A percentile compares a stretch with the other conserved stretches of the same genome.
Evolutionary conservation across 1,284 basidiomycete species (phyloP).

Genomic region (Ustilago trichophora): DNA sequence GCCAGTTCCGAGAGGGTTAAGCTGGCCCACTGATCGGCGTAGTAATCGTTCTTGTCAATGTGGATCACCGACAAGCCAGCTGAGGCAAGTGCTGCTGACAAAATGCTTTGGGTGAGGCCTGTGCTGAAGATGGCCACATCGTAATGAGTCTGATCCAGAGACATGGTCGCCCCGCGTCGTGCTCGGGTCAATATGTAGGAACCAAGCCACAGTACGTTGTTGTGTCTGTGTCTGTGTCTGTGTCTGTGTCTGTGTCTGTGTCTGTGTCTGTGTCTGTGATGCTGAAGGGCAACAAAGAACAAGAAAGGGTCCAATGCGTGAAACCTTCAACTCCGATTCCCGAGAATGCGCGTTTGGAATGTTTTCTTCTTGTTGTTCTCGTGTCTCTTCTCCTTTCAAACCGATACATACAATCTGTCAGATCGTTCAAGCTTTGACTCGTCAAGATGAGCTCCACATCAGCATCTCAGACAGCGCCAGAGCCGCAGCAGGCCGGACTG

Average conservation of each 20-base stretch:
- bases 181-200: too few relatives aligned
- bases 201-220: too few relatives aligned
- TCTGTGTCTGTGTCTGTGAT: too few relatives aligned
- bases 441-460: constrained; percentile 8
- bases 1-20: constrained; percentile 82
- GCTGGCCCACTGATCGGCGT: constrained; percentile 83
- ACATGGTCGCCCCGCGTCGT: constrained; percentile 20
- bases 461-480: background rate
- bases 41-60: constrained; percentile 83
- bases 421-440: background rate
- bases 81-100: constrained; percentile 76
- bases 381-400: background rate
- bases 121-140: constrained; percentile 87
- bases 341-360: constrained; percentile 1
- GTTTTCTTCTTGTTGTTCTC: background rate
- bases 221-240: too few relatives aligned
- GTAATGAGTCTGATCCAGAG: constrained; percentile 69
- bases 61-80: constrained; percentile 87
- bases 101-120: constrained; percentile 75
- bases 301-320: constrained; percentile 13
- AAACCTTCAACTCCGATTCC: constrained; percentile 22
- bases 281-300: too few relatives aligned
- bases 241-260: too few relatives aligned
- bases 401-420: background rate
- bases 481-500: background rate